Evolutionary conservation across 345 rosid species (phyloP), one percentile per base, ranked within the genome.

Genomic region (Lumnitzera racemosa): DNA sequence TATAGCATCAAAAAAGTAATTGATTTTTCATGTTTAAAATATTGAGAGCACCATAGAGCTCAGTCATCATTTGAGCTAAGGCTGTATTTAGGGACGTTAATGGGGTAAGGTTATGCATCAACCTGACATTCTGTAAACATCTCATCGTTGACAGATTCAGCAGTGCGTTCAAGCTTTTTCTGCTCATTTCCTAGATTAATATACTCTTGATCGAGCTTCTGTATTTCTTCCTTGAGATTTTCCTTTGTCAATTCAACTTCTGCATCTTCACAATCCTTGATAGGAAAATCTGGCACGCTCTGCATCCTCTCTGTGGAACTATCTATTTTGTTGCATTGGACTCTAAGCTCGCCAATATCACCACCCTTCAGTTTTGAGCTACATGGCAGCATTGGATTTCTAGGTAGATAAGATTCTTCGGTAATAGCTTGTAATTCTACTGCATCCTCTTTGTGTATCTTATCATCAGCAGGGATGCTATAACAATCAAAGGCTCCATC

Each of bases 81-180:
- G 43, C 11, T 36, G 43, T 7, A 36, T 9, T 20, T 1, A 36
- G 43, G 7, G 43, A 36, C 1, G 9, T 36, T 3, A 36, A 47
- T n/a, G 46, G 56, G 15, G n/a, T 2, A 13, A 12, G 10, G 56
- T 24, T 10, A 47, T 46, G 46, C 15, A 43, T 54, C 36, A 53
- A 87, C 96, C 96, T 94, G 99, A 64, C 96, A 88, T 67, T 90
- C 97, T 36, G 89, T 75, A 70, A 90, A 90, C 96, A 94, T 94
- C 81, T 94, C 99, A 63, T 85, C 76, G 76, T 81, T 94, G 51
- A 88, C 92, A 65, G 96, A 90, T 80, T 94, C 99, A 0, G 96
- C 97, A 78, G 88, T 84, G 13, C 95, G 80, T 71, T 90, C 99
- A 63, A 84, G 90, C 78, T 79, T 90, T 72, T 83, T 90, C 74